Evolutionary conservation across 169 alveolate species (phyloP), one percentile per base, ranked within the genome.

Genomic region (Eimeria necatrix): DNA sequence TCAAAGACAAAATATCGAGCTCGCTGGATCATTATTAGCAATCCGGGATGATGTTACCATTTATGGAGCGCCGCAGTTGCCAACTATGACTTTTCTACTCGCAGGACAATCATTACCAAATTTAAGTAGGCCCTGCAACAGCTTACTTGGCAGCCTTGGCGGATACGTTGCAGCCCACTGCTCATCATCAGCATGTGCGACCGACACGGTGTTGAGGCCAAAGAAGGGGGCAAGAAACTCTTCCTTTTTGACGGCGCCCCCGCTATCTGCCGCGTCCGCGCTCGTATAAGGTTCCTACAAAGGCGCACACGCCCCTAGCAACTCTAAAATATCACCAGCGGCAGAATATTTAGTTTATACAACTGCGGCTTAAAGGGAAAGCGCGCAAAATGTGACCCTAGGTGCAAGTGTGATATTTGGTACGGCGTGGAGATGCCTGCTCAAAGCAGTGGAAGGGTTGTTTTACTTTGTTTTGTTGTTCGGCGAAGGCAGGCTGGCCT

Each of bases 161-260:
- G 96, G 96, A 48, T 73, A 94, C 4, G 96, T 94, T 3, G 96
- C 94, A 4, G 95, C 95, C 95, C 93, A 73, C 70, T 94, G 96
- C 24, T 16, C 49, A 22, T 60, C 46, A 46, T n/a, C 64, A n/a
- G 80, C 70, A 10, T 12, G 7, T n/a, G n/a, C 84, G 83, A 22
- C 20, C n/a, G 93, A 7, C 12, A 48, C 84, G 24, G 83, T 2
- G 46, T 41, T 86, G 7, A 86, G 80, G 56, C 93, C 93, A 48
- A 86, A 86, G 85, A 91, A 59, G 8, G 95, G 90, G 3, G 81
- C 89, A 20, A 91, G 70, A 70, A 91, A 91, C 52, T 32, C 81
- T 49, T 91, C 95, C n/a, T 70, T 71, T 51, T 91, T 48, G 70
- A 91, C 90, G 4, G 95, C 83, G n/a, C 87, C 94, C 46, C 74